Percentiles rank a stretch among this genome's conserved stretches.
Evolutionary conservation across 2,329 filamentous ascomycete species (phyloP).

Genomic region (Alternaria postmessia): DNA sequence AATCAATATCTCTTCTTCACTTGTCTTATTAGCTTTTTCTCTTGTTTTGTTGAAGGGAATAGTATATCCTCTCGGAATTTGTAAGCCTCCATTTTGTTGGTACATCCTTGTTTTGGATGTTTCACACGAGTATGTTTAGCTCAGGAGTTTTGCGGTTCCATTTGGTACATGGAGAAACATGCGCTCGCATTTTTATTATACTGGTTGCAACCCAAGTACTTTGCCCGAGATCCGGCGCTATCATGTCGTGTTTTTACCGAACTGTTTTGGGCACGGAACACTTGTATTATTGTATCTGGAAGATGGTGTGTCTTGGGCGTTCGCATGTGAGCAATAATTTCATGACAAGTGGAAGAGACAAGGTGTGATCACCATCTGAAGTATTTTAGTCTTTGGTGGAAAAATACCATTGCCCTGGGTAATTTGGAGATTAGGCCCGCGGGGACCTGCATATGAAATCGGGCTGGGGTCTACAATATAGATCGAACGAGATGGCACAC

Average conservation of each 20-base stretch:
- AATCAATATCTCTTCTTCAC: conserved; percentile 22
- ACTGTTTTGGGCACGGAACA: conserved; percentile 2
- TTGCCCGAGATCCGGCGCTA: neutral
- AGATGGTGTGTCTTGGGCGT: neutral
- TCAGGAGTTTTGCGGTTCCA: conserved; percentile 10
- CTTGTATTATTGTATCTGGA: conserved; percentile 7
- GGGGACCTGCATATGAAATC: conserved; percentile 39
- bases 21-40: conserved; percentile 15
- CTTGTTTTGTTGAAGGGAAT: neutral
- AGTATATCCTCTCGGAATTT: neutral
- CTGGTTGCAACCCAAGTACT: neutral
- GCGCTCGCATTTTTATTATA: neutral
- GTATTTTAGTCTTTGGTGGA: conserved; percentile 8
- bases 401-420: conserved; percentile 18
- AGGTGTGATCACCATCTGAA: neutral
- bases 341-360: neutral
- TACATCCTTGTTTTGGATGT: neutral
- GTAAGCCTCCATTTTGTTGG: neutral
- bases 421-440: conserved; percentile 40
- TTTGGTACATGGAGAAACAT: neutral
- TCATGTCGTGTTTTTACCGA: neutral
- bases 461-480: conserved; percentile 26
- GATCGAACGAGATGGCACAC: conserved; percentile 2
- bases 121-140: conserved; percentile 6
- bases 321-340: neutral